Evolutionary conservation across 371 early-diverging fungal species (phyloP), one percentile per base, ranked within the genome.

Genomic region (Rhizopus microsporus): DNA sequence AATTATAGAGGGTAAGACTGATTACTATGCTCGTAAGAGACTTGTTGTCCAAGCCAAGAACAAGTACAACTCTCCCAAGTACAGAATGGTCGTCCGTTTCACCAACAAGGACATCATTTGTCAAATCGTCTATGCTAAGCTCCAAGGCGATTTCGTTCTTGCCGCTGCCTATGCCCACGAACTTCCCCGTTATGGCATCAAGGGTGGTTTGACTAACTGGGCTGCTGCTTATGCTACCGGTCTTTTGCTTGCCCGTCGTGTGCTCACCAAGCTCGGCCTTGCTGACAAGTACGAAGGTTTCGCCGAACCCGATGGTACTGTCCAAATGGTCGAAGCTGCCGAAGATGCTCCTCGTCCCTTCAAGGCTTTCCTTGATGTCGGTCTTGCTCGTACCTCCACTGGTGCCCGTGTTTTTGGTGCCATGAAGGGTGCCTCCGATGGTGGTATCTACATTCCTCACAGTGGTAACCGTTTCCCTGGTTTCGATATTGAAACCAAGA

Each of bases 171-270:
- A 99, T 85, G 80, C 99, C 52, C 96, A 97, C 80, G 99, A 99
- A 84, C 92, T 99, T 60, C 96, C 96, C 74, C 84, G 87, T 77
- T 99, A 94, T 81, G 99, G 99, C 62, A 84, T 99, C 83, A 92
- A 94, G 88, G 93, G 95, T 85, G 99, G 99, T 87, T 87, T 99
- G 78, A 99, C 98, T 86, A 99, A 99, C 96, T 99, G 98, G 95
- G 90, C 99, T 72, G 99, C 99, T 70, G 90, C 99, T 69, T 99
- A 99, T 85, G 90, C 93, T 73, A 99, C 99, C 58, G 99, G 99
- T 88, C 92, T 99, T 60, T 88, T 99, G 40, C 86, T 92, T 61
- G 99, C 98, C 59, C 96, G 99, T 71, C 93, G 99, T 82, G 89
- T 93, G 70, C 88, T 99, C 60, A 81, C 87, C 79, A 95, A 98